These are phyloP conservation scores for Volutella citrinella DNA, from an alignment of 2,329 filamentous ascomycete genomes.

Conservation along the genomic window DNA sequence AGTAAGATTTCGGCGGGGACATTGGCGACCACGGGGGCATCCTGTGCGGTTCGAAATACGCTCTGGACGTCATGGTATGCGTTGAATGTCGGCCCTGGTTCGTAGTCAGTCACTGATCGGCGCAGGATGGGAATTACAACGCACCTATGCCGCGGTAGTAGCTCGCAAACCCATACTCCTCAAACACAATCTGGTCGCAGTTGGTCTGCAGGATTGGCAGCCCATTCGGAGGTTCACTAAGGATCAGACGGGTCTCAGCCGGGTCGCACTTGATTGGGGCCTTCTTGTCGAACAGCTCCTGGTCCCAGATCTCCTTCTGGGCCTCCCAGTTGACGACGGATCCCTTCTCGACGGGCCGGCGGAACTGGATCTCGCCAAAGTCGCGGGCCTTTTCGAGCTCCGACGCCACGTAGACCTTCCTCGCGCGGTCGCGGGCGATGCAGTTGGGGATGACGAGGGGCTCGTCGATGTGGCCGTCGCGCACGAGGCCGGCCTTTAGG, in stretches of 20 bases:
- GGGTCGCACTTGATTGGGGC: constrained; percentile 71
- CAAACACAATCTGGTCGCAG: constrained; percentile 95
- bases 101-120: constrained; percentile 4
- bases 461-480: constrained; percentile 41
- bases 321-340: constrained; percentile 97
- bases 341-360: constrained; percentile 88
- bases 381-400: constrained; percentile 79
- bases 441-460: constrained; percentile 83
- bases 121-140: constrained; percentile 10
- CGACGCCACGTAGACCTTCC: constrained; percentile 74
- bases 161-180: constrained; percentile 89
- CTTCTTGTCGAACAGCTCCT: constrained; percentile 72
- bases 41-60: constrained; percentile 61
- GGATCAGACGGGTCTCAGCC: constrained; percentile 74
- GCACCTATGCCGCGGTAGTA: constrained; percentile 74
- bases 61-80: constrained; percentile 76
- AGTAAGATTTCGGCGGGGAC: constrained; percentile 77
- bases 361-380: constrained; percentile 83
- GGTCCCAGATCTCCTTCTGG: constrained; percentile 93
- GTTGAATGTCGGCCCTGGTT: constrained; percentile 67
- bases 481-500: constrained; percentile 82
- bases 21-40: constrained; percentile 37
- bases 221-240: constrained; percentile 83
- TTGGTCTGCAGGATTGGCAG: constrained; percentile 80
- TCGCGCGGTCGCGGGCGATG: constrained; percentile 78